Base-by-base conservation (phyloP, 2,329 filamentous ascomycete genomes). In the Venturia carpophila region DNA sequence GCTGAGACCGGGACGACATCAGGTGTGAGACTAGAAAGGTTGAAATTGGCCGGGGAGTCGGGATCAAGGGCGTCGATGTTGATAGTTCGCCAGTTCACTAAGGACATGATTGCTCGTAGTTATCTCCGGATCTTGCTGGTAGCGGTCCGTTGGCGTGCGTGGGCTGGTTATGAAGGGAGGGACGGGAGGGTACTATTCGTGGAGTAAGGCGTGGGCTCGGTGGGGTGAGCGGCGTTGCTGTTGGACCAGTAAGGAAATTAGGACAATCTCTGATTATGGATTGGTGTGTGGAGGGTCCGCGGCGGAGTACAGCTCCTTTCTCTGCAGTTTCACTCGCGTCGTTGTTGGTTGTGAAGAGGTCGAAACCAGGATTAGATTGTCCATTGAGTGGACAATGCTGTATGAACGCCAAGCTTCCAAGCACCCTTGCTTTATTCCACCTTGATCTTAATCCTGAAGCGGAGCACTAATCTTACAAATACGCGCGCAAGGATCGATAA, bases 61-160 rank as follows among this genome's bases (percentile, higher is more conserved):
- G 92, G 91, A 76, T 94, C 90, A 71, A 96, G 84, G 70, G 88
- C 87, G 76, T 97, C 92, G 76, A 97, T 89, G 83, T 97, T 91
- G 83, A 97, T 94, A 70, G 91, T 96, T 77, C 92, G 90, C 80
- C 84, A 87, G 75, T 87, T 87, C 77, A 84, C 76, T 64, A 75
- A 72, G 52, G 79, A 76, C 79, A 80, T 80, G 52, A 58, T 58
- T 58, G 52, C 4, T 37, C 19, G 19, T n/a, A 19, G 3, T 15
- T n/a, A 6, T 49, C 24, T 27, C 21, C 4, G 21, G 5, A 27
- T 27, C 47, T 58, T 27, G 37, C 27, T 37, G 52, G 52, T 58
- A 27, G 52, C 52, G 52, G 17, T 58, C 27, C 17, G 27, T 58
- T 19, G 3, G 30, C 0, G 11, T n/a, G 47, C 47, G 47, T 52